Evolutionary conservation across 176 grass and related monocot species (phyloP).

Genomic region (Oropetium thomaeum): DNA sequence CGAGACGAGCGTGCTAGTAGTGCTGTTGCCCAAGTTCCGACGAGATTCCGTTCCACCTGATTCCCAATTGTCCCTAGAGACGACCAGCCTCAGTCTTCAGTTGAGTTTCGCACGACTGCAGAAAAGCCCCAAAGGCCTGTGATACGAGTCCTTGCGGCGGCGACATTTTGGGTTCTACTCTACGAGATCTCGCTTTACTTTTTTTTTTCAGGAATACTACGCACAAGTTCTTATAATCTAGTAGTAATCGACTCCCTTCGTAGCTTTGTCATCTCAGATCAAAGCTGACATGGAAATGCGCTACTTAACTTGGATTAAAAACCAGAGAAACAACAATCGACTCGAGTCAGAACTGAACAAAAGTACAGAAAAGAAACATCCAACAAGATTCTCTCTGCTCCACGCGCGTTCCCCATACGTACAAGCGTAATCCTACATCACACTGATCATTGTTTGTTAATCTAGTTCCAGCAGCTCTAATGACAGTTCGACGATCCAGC

Average conservation of each 20-base stretch:
- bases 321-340: neutral
- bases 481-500: no score
- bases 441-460: no score
- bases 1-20: neutral
- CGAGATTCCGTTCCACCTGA: neutral
- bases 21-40: neutral
- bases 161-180: no score
- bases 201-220: no score
- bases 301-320: neutral
- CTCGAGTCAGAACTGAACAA: neutral
- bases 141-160: no score
- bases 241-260: no score
- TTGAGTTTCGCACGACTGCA: neutral
- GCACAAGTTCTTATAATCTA: no score
- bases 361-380: neutral
- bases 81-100: no score
- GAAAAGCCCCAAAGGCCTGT: no score
- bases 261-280: neutral
- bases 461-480: no score
- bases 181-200: no score
- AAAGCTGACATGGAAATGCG: neutral
- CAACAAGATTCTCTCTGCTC: neutral
- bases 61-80: neutral
- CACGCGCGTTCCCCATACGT: neutral
- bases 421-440: no score